Percentiles rank a stretch among this genome's conserved stretches.
phyloP scores from a whole-genome alignment of 2,329 filamentous ascomycete species.

The Cladorrhinum sp. region DNA sequence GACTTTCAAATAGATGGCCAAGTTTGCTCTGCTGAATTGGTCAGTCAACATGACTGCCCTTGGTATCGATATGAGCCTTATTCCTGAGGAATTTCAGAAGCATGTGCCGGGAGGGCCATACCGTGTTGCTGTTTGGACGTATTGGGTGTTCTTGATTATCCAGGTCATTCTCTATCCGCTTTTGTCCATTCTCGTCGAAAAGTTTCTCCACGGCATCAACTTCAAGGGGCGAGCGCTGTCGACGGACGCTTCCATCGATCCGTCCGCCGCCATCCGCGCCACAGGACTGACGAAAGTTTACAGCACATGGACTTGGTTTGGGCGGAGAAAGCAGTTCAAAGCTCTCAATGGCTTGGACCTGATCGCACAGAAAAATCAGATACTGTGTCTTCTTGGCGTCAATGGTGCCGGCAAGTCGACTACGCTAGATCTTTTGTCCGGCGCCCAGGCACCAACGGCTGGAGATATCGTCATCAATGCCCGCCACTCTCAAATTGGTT shows the following conservation, averaged over 20 bases:
- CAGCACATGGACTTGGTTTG: constrained; percentile 32
- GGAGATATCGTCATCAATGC: constrained; percentile 59
- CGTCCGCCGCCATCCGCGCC: constrained; percentile 15
- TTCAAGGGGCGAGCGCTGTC: constrained; percentile 29
- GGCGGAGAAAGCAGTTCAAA: constrained; percentile 29
- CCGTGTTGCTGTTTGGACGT: constrained; percentile 27
- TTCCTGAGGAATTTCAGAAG: not conserved
- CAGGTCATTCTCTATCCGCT: constrained; percentile 35
- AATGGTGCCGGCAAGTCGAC: constrained; percentile 72
- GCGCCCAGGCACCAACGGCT: constrained; percentile 57
- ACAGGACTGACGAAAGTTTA: constrained; percentile 35
- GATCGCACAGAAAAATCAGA: constrained; percentile 57
- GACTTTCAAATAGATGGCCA: constrained; percentile 15
- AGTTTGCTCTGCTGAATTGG: constrained; percentile 24
- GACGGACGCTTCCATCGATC: constrained; percentile 5
- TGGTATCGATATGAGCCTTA: not conserved
- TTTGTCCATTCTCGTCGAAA: constrained; percentile 34
- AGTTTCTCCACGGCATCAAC: constrained; percentile 35
- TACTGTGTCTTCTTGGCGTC: constrained; percentile 64
- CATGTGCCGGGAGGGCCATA: constrained; percentile 9
- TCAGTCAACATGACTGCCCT: constrained; percentile 21
- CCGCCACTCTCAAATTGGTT: constrained; percentile 45
- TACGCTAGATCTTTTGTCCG: constrained; percentile 65
- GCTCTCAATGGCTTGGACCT: constrained; percentile 63
- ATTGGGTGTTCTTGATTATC: constrained; percentile 30